Evolutionary conservation across 805 yeast genomes (phyloP).

Genomic region (Wickerhamiella cacticola): DNA sequence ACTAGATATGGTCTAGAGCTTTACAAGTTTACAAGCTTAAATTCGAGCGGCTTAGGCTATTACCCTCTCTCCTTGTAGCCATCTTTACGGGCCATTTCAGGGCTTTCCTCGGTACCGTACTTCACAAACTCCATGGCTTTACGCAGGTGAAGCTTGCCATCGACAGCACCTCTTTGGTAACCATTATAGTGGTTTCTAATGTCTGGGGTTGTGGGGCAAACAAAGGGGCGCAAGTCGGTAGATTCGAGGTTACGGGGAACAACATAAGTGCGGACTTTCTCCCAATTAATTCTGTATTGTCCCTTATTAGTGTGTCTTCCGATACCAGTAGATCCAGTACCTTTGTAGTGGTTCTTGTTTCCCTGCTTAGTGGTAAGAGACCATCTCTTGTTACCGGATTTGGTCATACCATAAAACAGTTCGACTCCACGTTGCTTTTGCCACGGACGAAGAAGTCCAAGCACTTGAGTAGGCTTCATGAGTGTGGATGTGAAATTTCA

Average conservation of each 20-base stretch:
- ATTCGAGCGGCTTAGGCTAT: neutral
- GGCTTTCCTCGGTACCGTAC: constrained; percentile 39
- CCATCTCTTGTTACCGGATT: constrained; percentile 66
- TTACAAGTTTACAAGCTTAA: neutral
- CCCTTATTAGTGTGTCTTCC: constrained; percentile 71
- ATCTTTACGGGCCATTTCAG: constrained; percentile 23
- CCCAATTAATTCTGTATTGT: constrained; percentile 66
- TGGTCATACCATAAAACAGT: constrained; percentile 66
- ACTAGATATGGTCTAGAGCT: too few species aligned
- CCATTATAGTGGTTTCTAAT: constrained; percentile 59
- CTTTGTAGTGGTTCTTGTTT: constrained; percentile 86
- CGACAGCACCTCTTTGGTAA: constrained; percentile 50
- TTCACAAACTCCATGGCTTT: constrained; percentile 67
- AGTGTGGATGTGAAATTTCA: neutral
- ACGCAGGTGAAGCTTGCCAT: constrained; percentile 57
- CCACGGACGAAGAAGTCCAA: constrained; percentile 74
- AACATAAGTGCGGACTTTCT: constrained; percentile 79
- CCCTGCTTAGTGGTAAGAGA: constrained; percentile 87
- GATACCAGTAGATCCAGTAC: constrained; percentile 89
- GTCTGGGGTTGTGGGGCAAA: constrained; percentile 60
- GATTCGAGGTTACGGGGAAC: constrained; percentile 44
- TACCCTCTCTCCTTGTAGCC: constrained; percentile 25
- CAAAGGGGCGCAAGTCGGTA: constrained; percentile 54
- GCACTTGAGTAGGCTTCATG: constrained; percentile 29
- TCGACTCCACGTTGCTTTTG: constrained; percentile 72